Evolutionary conservation across 768 basidiomycete species (phyloP).

Genomic region (Leccinum fibrillosum): DNA sequence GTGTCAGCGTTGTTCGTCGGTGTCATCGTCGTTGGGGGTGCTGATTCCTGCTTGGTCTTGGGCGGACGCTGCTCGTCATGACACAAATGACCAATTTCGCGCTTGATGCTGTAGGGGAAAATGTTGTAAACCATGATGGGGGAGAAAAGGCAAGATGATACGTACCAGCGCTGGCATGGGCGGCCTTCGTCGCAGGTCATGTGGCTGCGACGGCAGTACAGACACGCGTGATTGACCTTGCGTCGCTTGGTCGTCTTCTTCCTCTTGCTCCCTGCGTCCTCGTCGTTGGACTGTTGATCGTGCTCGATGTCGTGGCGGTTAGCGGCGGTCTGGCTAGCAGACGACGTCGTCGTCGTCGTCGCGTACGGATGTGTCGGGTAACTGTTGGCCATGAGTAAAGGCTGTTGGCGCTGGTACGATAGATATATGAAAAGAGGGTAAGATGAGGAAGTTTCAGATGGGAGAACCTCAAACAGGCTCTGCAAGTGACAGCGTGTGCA

Average conservation of each 20-base stretch:
- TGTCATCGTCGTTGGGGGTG: slow-evolving; percentile 2
- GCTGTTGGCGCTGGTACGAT: slow-evolving; percentile 2
- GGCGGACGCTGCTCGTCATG: slow-evolving; percentile 74
- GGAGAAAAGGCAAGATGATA: slow-evolving; percentile 1
- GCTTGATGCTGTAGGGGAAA: slow-evolving; percentile 66
- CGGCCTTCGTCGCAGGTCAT: slow-evolving; percentile 89
- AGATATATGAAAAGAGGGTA: not conserved
- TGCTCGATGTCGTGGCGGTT: slow-evolving; percentile 20
- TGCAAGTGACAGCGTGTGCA: slow-evolving; percentile 18
- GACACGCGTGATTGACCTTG: slow-evolving; percentile 90
- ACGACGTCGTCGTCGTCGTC: slow-evolving; percentile 18
- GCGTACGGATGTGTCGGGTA: slow-evolving; percentile 28
- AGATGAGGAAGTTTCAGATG: slow-evolving; percentile 20
- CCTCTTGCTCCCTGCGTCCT: slow-evolving; percentile 35
- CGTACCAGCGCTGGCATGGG: slow-evolving; percentile 92
- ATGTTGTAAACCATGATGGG: not conserved
- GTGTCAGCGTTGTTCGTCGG: slow-evolving; percentile 31
- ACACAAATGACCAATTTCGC: slow-evolving; percentile 94
- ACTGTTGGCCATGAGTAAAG: slow-evolving; percentile 21
- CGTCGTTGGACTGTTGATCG: slow-evolving; percentile 30
- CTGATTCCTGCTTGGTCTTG: slow-evolving; percentile 44
- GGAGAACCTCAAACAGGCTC: slow-evolving; percentile 13
- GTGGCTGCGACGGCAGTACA: slow-evolving; percentile 91
- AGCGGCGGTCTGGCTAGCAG: slow-evolving; percentile 8
- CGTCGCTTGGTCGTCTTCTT: slow-evolving; percentile 57